A percentile compares a stretch with the other conserved stretches of the same genome.
Evolutionary conservation across 257 asterid genomes (phyloP).

Genomic region (Osmanthus fragrans): DNA sequence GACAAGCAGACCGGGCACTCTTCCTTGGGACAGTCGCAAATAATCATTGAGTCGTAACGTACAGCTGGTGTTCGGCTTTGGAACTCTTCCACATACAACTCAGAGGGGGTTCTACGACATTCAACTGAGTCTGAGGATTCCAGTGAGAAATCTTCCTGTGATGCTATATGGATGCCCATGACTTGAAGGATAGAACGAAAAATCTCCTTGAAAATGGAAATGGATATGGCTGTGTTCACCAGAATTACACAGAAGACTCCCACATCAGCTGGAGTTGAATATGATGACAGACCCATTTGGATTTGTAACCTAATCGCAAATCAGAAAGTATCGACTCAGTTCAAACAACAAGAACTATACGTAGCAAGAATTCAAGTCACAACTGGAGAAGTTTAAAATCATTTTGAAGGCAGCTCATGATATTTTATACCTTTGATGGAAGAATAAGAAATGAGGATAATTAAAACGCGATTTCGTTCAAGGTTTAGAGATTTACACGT

Average conservation of each 20-base stretch:
- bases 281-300: slow-evolving; percentile 79
- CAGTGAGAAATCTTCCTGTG: slow-evolving; percentile 60
- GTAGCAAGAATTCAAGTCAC: not conserved
- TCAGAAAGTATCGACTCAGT: slow-evolving; percentile 15
- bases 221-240: slow-evolving; percentile 81
- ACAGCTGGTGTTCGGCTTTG: slow-evolving; percentile 58
- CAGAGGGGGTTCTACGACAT: slow-evolving; percentile 52
- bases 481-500: not conserved
- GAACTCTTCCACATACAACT: slow-evolving; percentile 77
- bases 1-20: slow-evolving; percentile 83
- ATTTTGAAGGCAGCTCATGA: not conserved
- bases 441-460: not conserved
- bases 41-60: slow-evolving; percentile 52
- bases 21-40: slow-evolving; percentile 29
- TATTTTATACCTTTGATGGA: not conserved
- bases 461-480: not conserved
- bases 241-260: slow-evolving; percentile 81
- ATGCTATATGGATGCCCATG: slow-evolving; percentile 66
- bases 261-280: slow-evolving; percentile 78
- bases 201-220: slow-evolving; percentile 70
- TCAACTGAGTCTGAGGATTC: slow-evolving; percentile 51
- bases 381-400: not conserved
- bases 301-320: slow-evolving; percentile 27
- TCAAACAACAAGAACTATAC: slow-evolving; percentile 1
- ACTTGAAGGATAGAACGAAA: slow-evolving; percentile 65